Evolutionary conservation across 441 rosid genomes (phyloP), one percentile per base, ranked within the genome.

Genomic region (Daphne laureola): DNA sequence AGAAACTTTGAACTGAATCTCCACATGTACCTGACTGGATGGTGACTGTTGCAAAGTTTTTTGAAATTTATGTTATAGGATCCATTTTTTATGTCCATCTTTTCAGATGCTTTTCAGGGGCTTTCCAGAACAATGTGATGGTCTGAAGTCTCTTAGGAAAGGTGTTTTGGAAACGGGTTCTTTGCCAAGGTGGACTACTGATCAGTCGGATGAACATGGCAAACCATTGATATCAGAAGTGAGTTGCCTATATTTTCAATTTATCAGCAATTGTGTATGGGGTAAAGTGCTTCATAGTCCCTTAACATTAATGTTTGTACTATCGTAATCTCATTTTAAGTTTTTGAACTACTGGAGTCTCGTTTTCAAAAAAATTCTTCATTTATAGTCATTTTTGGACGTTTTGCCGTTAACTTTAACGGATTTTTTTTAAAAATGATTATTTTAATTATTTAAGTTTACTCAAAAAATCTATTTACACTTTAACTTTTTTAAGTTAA

Each of bases 161-260:
- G 93, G 93, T 51, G 88, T 83, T 25, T 45, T 74, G 73, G 85
- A 83, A 67, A 77, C 57, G 55, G 82, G 87, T 58, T 83, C 86
- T 45, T 83, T 93, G 2, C 72, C 83, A 55, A 75, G 93, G 72
- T 93, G 98, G 97, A 74, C 79, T 18, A 61, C 83, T 6, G 95
- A n/a, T n/a, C n/a, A 90, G 67, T 90, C 97, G 98, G 97, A 93
- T 75, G 87, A 76, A 52, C 77, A 89, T 72, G 98, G 96, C 26
- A 72, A 79, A 68, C 98, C 98, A 42, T 70, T 79, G 58, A 73
- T 90, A 57, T 41, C 72, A 41, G 83, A 85, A 84, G 98, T 66
- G 69, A 69, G 78, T 63, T 67, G 38, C 5, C 35, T 5, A 17
- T 43, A 17, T 35, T 27, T 17, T 43, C 52, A 5, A 51, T 15